These are phyloP conservation scores for Brassica carinata DNA, from an alignment of 345 rosid genomes.

Conservation along the genomic window DNA sequence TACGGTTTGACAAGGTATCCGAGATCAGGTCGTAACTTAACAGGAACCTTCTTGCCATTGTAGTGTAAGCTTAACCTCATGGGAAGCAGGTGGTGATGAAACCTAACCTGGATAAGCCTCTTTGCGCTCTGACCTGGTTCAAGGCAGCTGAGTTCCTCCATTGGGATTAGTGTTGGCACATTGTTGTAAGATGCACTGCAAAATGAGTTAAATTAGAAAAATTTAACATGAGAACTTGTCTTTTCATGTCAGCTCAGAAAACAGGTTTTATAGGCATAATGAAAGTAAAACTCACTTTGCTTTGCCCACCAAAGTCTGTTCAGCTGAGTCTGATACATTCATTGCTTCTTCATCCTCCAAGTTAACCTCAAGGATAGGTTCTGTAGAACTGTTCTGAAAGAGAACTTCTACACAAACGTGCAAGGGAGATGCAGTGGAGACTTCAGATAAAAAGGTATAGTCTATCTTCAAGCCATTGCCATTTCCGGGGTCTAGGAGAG, in stretches of 20 bases:
- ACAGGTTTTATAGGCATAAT: background rate
- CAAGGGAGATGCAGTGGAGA: slow-evolving; percentile 60
- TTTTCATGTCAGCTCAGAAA: background rate
- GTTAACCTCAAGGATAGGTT: slow-evolving; percentile 54
- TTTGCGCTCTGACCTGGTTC: slow-evolving; percentile 62
- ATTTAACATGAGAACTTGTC: slow-evolving; percentile 25
- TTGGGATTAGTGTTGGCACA: slow-evolving; percentile 63
- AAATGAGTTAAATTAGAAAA: background rate
- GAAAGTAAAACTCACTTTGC: slow-evolving; percentile 55
- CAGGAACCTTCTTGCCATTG: slow-evolving; percentile 62
- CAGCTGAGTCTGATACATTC: slow-evolving; percentile 51
- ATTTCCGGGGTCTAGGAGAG: slow-evolving; percentile 72
- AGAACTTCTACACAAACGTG: slow-evolving; percentile 66
- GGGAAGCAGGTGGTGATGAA: slow-evolving; percentile 92
- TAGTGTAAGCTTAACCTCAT: slow-evolving; percentile 61
- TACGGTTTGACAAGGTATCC: slow-evolving; percentile 94
- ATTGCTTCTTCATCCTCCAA: slow-evolving; percentile 67
- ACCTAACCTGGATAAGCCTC: slow-evolving; percentile 73
- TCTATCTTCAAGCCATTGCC: slow-evolving; percentile 89
- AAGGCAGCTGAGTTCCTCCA: slow-evolving; percentile 67
- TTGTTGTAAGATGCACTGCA: slow-evolving; percentile 59
- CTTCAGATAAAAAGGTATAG: slow-evolving; percentile 74
- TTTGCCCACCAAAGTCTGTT: slow-evolving; percentile 46
- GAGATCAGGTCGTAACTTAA: slow-evolving; percentile 89
- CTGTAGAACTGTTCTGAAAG: slow-evolving; percentile 72